These are phyloP conservation scores for Oldenlandia corymbosa DNA, from an alignment of 257 asterid genomes.

Conservation along the genomic window DNA sequence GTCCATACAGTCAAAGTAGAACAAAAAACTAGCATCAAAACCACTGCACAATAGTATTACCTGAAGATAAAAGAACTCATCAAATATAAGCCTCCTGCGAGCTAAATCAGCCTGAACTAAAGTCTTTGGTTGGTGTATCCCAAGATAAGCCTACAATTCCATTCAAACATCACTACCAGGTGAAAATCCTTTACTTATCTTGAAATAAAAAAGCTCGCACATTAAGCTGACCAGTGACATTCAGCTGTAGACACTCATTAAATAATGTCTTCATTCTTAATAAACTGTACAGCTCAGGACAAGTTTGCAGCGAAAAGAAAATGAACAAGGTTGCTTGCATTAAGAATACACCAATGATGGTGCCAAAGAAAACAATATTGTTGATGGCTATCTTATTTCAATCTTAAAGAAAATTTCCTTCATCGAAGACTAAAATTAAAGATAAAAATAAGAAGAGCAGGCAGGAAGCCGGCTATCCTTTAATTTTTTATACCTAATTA, in stretches of 20 bases:
- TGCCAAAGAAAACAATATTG: background rate
- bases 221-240: background rate
- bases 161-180: background rate
- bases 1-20: background rate
- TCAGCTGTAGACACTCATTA: background rate
- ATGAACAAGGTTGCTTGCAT: background rate
- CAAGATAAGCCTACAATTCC: constrained; percentile 68
- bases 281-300: background rate
- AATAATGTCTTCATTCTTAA: background rate
- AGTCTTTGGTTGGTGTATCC: constrained; percentile 82
- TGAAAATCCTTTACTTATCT: background rate
- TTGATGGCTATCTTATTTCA: background rate
- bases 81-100: constrained; percentile 92
- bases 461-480: background rate
- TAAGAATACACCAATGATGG: background rate
- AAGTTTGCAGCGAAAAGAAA: background rate
- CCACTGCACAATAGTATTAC: constrained; percentile 28
- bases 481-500: background rate
- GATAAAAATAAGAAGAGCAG: background rate
- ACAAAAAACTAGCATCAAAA: background rate
- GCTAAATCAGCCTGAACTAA: constrained; percentile 74
- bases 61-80: constrained; percentile 96
- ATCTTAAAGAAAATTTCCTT: background rate
- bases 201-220: background rate
- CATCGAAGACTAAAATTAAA: background rate